These are phyloP conservation scores for Beauveria rudraprayagi DNA, from an alignment of 2,329 filamentous ascomycete genomes.

Conservation along the genomic window DNA sequence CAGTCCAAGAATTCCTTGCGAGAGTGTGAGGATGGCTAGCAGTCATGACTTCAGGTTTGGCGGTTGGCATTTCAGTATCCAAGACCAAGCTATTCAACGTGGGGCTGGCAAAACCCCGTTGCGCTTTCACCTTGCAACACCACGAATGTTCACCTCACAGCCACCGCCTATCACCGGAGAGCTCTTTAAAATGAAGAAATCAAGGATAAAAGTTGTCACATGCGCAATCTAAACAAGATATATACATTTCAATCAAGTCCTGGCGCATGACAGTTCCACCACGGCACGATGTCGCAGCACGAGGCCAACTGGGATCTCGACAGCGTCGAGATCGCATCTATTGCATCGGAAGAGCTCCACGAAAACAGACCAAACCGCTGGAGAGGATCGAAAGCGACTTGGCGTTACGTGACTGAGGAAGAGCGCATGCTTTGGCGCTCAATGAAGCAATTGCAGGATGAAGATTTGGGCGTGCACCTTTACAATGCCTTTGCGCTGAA, in stretches of 20 bases:
- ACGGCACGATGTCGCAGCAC: slow-evolving; percentile 14
- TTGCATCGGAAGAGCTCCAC: slow-evolving; percentile 39
- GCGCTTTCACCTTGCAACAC: slow-evolving; percentile 1
- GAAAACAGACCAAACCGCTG: slow-evolving; percentile 62
- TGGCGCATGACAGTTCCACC: background rate
- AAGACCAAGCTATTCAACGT: background rate
- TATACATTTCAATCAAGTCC: background rate
- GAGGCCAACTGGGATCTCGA: slow-evolving; percentile 33
- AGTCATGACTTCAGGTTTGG: background rate
- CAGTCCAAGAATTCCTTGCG: background rate
- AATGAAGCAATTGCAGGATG: slow-evolving; percentile 53
- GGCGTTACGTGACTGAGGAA: slow-evolving; percentile 52
- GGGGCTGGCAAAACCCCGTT: background rate
- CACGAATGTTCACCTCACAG: background rate
- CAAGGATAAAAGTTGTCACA: background rate
- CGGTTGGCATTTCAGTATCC: background rate
- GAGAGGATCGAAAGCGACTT: slow-evolving; percentile 57
- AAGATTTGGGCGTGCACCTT: slow-evolving; percentile 66
- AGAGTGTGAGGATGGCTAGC: too few relatives aligned
- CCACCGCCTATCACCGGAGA: background rate
- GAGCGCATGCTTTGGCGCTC: slow-evolving; percentile 57
- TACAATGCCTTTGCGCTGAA: slow-evolving; percentile 71
- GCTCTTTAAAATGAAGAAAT: background rate
- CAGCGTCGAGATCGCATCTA: slow-evolving; percentile 38
- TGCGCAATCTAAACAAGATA: background rate